Base-by-base conservation (phyloP, 2,329 filamentous ascomycete genomes). In the Akanthomyces lecanii region DNA sequence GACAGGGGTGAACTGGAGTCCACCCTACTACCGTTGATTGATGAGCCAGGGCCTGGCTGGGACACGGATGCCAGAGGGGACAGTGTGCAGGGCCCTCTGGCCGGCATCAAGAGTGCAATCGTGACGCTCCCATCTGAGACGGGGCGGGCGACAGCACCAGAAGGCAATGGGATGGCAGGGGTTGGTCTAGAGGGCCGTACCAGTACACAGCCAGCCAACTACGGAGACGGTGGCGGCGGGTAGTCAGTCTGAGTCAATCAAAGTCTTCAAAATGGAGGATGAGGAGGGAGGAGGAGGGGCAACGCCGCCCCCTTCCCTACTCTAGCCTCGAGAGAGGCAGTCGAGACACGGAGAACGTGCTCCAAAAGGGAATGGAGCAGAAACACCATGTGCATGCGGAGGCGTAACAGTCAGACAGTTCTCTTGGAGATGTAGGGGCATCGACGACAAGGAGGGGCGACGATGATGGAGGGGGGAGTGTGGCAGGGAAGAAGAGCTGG, bases 321-420 rank as follows among this genome's bases (percentile, higher is more conserved):
- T 21, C 36, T 33, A 8, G 14, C 5, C 21, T n/a, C 28, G 30
- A 36, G 12, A 38, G 21, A 53, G 8, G 18, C 16, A 47, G 30
- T 28, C 40, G 28, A 18, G 53, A 54, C 45, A 58, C 61, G 61
- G 61, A 59, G 61, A 47, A 57, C 5, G 7, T n/a, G 54, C 38
- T 38, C 61, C 54, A 47, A 53, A 59, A n/a, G 40, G 61, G 61
- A 48, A 50, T 63, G 52, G 61, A 52, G 54, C 44, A 63, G 45
- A 63, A 57, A 63, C 45, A 63, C 53, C 36, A 63, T 52, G 53
- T 63, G 47, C 52, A 57, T 62, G 28, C 52, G 45, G 61, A 56
- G 52, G 61, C 53, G 61, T 38, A 58, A 58, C 54, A 63, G 61
- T 57, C 51, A 50, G 50, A 55, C 44, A 50, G 59, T 52, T 63